Percentiles rank a stretch among this genome's conserved stretches.
These are phyloP conservation scores for Trametes cinnabarina DNA, from an alignment of 768 basidiomycete genomes.

Conservation along the genomic window DNA sequence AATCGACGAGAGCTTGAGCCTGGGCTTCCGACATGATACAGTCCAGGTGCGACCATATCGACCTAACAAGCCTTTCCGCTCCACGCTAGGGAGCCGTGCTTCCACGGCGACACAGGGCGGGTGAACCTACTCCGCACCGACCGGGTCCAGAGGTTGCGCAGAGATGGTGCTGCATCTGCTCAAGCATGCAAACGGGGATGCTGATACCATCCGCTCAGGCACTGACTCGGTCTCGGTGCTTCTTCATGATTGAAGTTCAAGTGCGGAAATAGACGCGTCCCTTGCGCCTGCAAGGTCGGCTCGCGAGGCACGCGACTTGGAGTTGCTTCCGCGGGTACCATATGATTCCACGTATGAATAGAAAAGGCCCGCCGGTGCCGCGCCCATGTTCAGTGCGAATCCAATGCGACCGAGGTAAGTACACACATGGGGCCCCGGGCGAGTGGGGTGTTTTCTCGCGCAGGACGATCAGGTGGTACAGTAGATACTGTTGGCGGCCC, in stretches of 20 bases:
- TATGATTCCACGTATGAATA: neutral
- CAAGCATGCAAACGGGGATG: neutral
- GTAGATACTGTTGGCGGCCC: no score
- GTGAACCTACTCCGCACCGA: conserved; percentile 3
- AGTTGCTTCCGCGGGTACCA: neutral
- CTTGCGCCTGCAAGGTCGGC: neutral
- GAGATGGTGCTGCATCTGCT: neutral
- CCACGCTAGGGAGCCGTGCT: neutral
- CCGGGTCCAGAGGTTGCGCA: conserved; percentile 5
- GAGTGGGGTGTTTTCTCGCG: neutral
- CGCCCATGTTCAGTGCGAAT: neutral
- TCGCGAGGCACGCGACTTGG: neutral
- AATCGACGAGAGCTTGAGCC: neutral
- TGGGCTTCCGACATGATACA: neutral
- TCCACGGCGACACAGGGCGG: neutral
- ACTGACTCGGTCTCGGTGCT: neutral
- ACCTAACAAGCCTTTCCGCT: neutral
- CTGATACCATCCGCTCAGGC: neutral
- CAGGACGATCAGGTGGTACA: conserved; percentile 4
- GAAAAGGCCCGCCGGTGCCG: neutral
- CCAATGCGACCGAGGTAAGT: neutral
- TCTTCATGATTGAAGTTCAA: neutral
- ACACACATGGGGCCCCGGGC: neutral
- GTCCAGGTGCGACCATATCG: neutral
- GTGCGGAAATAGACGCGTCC: neutral